phyloP scores from a whole-genome alignment of 192 early-diverging fungal species.

The Physocladia obscura region DNA sequence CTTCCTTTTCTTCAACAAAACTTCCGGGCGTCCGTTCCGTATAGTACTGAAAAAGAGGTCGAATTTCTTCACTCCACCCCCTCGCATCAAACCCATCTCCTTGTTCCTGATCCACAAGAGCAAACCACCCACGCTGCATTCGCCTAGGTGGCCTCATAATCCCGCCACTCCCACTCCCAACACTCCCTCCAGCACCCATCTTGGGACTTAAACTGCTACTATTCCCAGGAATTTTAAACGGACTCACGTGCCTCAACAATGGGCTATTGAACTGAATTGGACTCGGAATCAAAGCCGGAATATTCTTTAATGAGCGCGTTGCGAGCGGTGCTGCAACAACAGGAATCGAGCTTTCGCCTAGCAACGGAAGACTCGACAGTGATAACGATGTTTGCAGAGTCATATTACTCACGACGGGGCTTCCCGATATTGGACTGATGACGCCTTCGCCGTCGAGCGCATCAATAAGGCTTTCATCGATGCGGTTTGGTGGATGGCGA shows the following conservation, averaged over 20 bases:
- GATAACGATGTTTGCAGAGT: not conserved
- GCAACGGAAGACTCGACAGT: conserved; percentile 9
- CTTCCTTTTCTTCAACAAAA: conserved; percentile 98
- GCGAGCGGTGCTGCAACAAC: not conserved
- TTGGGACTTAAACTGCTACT: not conserved
- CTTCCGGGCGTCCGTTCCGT: conserved; percentile 94
- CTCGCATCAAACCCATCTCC: conserved; percentile 42
- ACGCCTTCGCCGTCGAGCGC: conserved; percentile 56
- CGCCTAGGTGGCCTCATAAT: conserved; percentile 39
- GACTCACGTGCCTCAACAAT: conserved; percentile 9
- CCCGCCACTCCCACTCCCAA: conserved; percentile 37
- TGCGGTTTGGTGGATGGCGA: conserved; percentile 72
- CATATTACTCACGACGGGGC: too few relatives aligned
- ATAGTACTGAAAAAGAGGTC: conserved; percentile 96
- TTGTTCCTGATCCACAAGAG: conserved; percentile 73
- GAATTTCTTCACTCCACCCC: conserved; percentile 88
- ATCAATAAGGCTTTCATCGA: conserved; percentile 3
- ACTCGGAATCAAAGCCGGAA: conserved; percentile 8
- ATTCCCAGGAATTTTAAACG: not conserved
- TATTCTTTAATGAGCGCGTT: not conserved
- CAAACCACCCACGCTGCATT: conserved; percentile 77
- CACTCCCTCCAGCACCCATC: not conserved
- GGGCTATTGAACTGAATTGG: conserved; percentile 16
- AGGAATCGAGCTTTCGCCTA: conserved; percentile 4
- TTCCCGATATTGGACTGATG: not conserved